phyloP scores from a whole-genome alignment of 768 basidiomycete genomes.

The Cystofilobasidium bisporidii region DNA sequence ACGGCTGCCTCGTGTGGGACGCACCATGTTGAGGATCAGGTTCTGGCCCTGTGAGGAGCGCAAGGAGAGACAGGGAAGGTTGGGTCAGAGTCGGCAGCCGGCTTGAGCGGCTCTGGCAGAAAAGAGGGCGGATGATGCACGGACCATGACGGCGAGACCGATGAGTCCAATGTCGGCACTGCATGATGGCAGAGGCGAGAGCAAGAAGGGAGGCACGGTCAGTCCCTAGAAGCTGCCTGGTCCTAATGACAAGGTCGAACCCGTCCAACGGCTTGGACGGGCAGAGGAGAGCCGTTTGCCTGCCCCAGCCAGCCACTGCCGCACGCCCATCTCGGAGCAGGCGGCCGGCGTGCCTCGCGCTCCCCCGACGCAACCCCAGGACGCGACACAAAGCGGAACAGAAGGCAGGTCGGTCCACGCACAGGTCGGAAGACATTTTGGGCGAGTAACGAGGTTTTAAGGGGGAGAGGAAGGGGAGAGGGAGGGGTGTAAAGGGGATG shows the following conservation, averaged over 20 bases:
- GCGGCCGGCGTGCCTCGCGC: no score
- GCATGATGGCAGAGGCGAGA: slow-evolving; percentile 23
- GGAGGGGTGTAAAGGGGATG: neutral
- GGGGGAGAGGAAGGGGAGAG: slow-evolving; percentile 5
- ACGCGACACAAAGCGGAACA: neutral
- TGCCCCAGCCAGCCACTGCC: no score
- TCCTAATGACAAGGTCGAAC: no score
- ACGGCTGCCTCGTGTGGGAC: neutral
- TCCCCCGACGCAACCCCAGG: no score
- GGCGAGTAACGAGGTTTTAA: neutral
- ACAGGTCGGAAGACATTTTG: slow-evolving; percentile 21
- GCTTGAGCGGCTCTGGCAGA: slow-evolving; percentile 1
- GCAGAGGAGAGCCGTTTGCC: neutral
- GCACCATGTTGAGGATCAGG: slow-evolving; percentile 76
- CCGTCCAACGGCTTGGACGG: no score
- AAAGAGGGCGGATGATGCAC: slow-evolving; percentile 33
- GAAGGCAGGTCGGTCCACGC: neutral
- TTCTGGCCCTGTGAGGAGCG: slow-evolving; percentile 69
- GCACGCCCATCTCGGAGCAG: neutral
- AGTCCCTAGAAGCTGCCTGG: neutral
- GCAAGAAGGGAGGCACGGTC: neutral
- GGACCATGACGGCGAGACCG: slow-evolving; percentile 96
- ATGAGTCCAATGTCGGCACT: slow-evolving; percentile 98
- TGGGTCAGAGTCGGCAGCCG: neutral
- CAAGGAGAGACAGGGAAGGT: slow-evolving; percentile 1